These are phyloP conservation scores for Geoglossum glabrum DNA, from an alignment of 495 filamentous ascomycete species.

Conservation along the genomic window DNA sequence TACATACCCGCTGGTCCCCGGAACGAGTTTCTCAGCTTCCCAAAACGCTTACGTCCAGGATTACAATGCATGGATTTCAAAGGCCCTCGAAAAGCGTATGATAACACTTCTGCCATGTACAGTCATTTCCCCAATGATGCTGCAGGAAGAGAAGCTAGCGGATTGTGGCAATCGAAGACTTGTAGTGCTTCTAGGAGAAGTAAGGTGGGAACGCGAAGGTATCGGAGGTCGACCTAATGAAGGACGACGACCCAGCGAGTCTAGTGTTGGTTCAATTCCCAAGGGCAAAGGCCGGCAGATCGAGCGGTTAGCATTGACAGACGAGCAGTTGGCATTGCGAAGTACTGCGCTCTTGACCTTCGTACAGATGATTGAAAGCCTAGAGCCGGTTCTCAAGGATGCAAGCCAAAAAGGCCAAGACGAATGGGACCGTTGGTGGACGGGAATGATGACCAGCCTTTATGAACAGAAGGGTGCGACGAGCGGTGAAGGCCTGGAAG, in stretches of 20 bases:
- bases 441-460: constrained; percentile 68
- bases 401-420: constrained; percentile 68
- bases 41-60: constrained; percentile 69
- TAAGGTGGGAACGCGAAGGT: constrained; percentile 75
- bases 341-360: constrained; percentile 61
- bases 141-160: constrained; percentile 59
- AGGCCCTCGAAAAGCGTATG: constrained; percentile 50
- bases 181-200: constrained; percentile 67
- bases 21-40: constrained; percentile 54
- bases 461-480: constrained; percentile 57
- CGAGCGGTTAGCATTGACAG: constrained; percentile 31
- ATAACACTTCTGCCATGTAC: constrained; percentile 64
- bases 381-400: constrained; percentile 70
- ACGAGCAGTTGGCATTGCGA: constrained; percentile 54
- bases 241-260: constrained; percentile 11
- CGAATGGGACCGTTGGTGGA: constrained; percentile 84
- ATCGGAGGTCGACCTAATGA: constrained; percentile 12
- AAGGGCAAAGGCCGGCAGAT: constrained; percentile 20
- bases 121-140: constrained; percentile 49
- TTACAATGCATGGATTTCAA: constrained; percentile 66
- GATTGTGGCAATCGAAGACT: constrained; percentile 54
- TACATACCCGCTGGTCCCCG: constrained; percentile 66
- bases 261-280: constrained; percentile 9
- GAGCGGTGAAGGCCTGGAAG: constrained; percentile 78
- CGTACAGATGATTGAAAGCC: constrained; percentile 69